A percentile compares a stretch with the other conserved stretches of the same genome.
phyloP scores from a whole-genome alignment of 805 yeast species.

The Zygosaccharomyces lentus region DNA sequence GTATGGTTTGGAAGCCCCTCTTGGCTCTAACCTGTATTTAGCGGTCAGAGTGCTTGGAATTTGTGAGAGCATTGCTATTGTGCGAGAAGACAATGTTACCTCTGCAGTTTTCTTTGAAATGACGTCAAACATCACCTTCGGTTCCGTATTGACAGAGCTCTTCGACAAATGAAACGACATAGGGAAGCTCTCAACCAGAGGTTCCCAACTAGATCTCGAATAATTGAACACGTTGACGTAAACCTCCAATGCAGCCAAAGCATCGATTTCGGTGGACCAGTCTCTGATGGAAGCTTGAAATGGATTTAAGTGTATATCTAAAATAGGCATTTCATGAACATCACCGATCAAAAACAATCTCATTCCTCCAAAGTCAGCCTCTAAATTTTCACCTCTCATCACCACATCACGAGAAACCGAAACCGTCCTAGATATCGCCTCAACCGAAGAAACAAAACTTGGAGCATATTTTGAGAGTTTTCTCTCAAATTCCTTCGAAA shows the following conservation, averaged over 20 bases:
- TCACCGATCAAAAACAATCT: slow-evolving; percentile 84
- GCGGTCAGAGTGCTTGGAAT: slow-evolving; percentile 55
- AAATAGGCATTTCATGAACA: slow-evolving; percentile 82
- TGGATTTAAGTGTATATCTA: slow-evolving; percentile 70
- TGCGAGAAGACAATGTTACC: slow-evolving; percentile 72
- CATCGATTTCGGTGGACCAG: slow-evolving; percentile 82
- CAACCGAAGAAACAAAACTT: slow-evolving; percentile 41
- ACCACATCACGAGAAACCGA: slow-evolving; percentile 37
- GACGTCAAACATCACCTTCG: slow-evolving; percentile 57
- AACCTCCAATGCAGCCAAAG: slow-evolving; percentile 60
- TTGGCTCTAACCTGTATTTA: slow-evolving; percentile 50
- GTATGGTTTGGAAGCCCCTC: slow-evolving; percentile 83
- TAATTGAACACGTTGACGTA: slow-evolving; percentile 78
- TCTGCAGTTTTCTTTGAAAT: slow-evolving; percentile 76
- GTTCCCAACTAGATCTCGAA: slow-evolving; percentile 92
- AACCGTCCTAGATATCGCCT: slow-evolving; percentile 40
- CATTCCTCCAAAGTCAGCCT: slow-evolving; percentile 65
- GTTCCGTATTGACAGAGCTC: slow-evolving; percentile 39
- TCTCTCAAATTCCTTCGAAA: slow-evolving; percentile 61
- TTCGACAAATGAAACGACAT: slow-evolving; percentile 65
- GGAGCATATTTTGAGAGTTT: slow-evolving; percentile 65
- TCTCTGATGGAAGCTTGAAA: slow-evolving; percentile 65
- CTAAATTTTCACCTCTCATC: slow-evolving; percentile 64
- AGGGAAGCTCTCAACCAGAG: slow-evolving; percentile 84
- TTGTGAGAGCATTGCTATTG: slow-evolving; percentile 72